Evolutionary conservation across 768 basidiomycete species (phyloP).

Genomic region (Hemileccinum impolitum): DNA sequence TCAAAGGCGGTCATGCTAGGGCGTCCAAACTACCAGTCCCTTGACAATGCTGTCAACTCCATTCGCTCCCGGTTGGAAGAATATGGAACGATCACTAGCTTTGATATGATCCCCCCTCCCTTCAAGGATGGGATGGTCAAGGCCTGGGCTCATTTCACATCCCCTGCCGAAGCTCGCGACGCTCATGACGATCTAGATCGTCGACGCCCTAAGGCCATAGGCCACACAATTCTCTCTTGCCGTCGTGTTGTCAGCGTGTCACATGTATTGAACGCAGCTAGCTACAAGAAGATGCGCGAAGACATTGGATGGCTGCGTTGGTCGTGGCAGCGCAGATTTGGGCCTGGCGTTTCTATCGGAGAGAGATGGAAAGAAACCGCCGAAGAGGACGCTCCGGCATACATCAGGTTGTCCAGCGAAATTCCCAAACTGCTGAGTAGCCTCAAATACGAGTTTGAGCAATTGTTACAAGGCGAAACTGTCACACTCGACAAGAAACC

Average conservation of each 20-base stretch:
- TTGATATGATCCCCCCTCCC: slow-evolving; percentile 50
- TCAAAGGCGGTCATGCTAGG: slow-evolving; percentile 52
- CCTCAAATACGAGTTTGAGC: slow-evolving; percentile 60
- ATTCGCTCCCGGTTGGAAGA: slow-evolving; percentile 38
- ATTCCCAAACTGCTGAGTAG: slow-evolving; percentile 47
- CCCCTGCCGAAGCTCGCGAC: slow-evolving; percentile 47
- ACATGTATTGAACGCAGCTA: slow-evolving; percentile 38
- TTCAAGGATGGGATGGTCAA: slow-evolving; percentile 47
- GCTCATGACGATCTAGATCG: slow-evolving; percentile 49
- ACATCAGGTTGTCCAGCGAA: slow-evolving; percentile 49
- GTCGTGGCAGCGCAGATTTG: slow-evolving; percentile 30
- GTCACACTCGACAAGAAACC: slow-evolving; percentile 48
- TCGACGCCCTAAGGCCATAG: slow-evolving; percentile 43
- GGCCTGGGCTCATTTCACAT: slow-evolving; percentile 55
- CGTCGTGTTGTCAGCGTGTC: slow-evolving; percentile 52
- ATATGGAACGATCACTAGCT: slow-evolving; percentile 36
- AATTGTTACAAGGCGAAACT: slow-evolving; percentile 58
- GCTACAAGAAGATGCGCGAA: slow-evolving; percentile 38
- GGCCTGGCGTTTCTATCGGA: slow-evolving; percentile 30
- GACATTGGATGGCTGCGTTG: slow-evolving; percentile 48
- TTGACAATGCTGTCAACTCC: slow-evolving; percentile 33
- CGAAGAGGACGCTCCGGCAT: slow-evolving; percentile 20
- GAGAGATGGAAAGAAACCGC: slow-evolving; percentile 15
- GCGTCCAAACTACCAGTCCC: slow-evolving; percentile 42
- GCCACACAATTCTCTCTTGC: slow-evolving; percentile 46